Evolutionary conservation across 805 yeast genomes (phyloP).

Genomic region (Lipomyces mesembrius): DNA sequence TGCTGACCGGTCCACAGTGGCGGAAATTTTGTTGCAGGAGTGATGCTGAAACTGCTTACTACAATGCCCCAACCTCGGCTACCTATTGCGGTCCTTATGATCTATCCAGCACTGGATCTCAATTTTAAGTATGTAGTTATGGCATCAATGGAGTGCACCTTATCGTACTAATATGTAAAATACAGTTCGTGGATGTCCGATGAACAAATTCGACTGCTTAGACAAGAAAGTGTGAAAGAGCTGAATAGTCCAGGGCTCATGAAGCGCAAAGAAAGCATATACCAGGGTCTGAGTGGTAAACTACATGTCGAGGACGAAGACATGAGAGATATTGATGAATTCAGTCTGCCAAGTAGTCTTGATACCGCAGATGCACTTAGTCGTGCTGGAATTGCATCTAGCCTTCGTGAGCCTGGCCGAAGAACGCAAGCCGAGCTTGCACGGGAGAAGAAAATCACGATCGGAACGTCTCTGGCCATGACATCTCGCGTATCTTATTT

Average conservation of each 20-base stretch:
- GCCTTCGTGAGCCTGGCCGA: conserved; percentile 1
- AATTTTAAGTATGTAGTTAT: conserved; percentile 39
- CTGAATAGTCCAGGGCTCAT: conserved; percentile 31
- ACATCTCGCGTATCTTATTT: conserved; percentile 43
- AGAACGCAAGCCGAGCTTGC: conserved; percentile 18
- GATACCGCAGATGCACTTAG: conserved; percentile 4
- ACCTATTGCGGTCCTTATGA: conserved; percentile 40
- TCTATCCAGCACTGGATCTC: conserved; percentile 43
- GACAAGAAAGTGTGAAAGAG: conserved; percentile 38
- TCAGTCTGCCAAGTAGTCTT: conserved; percentile 19
- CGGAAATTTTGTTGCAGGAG: conserved; percentile 41
- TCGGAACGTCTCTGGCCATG: conserved; percentile 39
- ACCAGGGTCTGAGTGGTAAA: conserved; percentile 29
- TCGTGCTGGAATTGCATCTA: not conserved
- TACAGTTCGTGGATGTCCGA: conserved; percentile 38
- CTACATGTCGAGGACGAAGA: conserved; percentile 21
- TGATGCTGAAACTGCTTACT: conserved; percentile 35
- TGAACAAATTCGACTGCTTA: conserved; percentile 40
- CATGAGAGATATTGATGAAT: conserved; percentile 12
- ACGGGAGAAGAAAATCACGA: conserved; percentile 5
- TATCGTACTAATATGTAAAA: not conserved
- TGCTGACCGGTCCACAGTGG: conserved; percentile 31
- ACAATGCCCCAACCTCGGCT: conserved; percentile 19
- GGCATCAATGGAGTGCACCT: not conserved
- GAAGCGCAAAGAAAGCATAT: conserved; percentile 37